Evolutionary conservation across 306 rosid species (phyloP).

Genomic region (Ormosia emarginata): DNA sequence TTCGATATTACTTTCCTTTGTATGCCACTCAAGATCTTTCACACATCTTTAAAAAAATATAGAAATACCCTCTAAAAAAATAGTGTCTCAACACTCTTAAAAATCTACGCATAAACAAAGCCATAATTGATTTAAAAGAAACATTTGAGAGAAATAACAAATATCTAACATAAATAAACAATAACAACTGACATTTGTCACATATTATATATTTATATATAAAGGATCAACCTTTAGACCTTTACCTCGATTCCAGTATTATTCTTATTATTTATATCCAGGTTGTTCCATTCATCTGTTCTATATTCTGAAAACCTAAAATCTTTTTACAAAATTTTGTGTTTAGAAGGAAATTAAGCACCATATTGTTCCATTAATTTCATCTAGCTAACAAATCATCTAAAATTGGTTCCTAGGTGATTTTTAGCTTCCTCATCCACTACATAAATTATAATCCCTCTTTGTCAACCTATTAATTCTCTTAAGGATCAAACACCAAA

Average conservation of each 20-base stretch:
- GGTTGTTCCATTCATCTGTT: slow-evolving; percentile 1
- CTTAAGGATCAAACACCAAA: neutral
- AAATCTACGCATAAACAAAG: no score
- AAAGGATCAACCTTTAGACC: neutral
- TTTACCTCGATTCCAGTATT: neutral
- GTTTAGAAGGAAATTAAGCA: neutral
- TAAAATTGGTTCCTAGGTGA: no score
- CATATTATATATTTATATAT: neutral
- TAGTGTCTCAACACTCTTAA: no score
- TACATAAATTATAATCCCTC: neutral
- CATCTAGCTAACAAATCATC: no score
- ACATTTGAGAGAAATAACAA: neutral
- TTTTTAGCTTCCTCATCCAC: no score
- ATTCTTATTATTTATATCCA: slow-evolving; percentile 18
- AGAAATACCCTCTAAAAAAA: no score
- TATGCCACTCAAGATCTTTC: no score
- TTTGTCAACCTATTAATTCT: neutral
- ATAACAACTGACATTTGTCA: neutral
- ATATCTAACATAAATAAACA: neutral
- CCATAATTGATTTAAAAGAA: neutral
- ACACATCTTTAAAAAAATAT: no score
- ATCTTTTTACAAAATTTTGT: neutral
- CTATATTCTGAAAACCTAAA: neutral
- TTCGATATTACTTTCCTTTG: no score
- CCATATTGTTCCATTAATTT: no score